Base-by-base conservation (phyloP, 768 basidiomycete species). In the Amanita polypyramis region DNA sequence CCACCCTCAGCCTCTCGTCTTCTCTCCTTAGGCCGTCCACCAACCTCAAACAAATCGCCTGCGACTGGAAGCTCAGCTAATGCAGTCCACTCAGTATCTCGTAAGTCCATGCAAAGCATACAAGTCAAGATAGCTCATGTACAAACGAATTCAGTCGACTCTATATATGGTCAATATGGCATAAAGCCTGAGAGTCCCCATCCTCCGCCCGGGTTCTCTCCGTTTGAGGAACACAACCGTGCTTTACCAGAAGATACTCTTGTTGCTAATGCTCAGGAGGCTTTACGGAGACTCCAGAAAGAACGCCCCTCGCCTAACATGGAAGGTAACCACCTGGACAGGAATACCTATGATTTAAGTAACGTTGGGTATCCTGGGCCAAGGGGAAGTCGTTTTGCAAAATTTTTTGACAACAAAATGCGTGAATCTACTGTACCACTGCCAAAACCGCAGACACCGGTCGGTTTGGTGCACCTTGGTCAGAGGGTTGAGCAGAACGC, bases 381-480 rank as follows among this genome's bases (percentile, higher is more conserved):
- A 20, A 87, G 82, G 61, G 87, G 87, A 34, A 90, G 87, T 59
- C 80, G 88, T 32, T 85, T 90, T 60, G 88, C 86, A 27, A 91
- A 89, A 60, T 88, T 89, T 62, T 91, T 90, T 53, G 87, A 90
- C 55, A 74, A 74, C n/a, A 88, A 85, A 61, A 62, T 66, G 20
- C 73, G 72, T 52, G 79, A 80, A 11, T 56, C 56, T 15, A 54
- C 53, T 25, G 43, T 57, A 15, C 52, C 62, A 33, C 53, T 64
- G 27, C 56, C 65, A 12, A 77, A 76, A 50, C 54, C 65, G 21
- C 63, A 67, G 33, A 62, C 63, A 8, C 61, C 64, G 5, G 63
- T 62, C 27, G 66, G 67, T 21, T 75, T 77, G 25, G 67, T 75
- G n/a, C 63, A 59, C 45, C 69, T 65, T 37, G 60, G 63, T 42